Evolutionary conservation across 1,284 basidiomycete genomes (phyloP), one percentile per base, ranked within the genome.

Genomic region (Rhizoctonia solani): DNA sequence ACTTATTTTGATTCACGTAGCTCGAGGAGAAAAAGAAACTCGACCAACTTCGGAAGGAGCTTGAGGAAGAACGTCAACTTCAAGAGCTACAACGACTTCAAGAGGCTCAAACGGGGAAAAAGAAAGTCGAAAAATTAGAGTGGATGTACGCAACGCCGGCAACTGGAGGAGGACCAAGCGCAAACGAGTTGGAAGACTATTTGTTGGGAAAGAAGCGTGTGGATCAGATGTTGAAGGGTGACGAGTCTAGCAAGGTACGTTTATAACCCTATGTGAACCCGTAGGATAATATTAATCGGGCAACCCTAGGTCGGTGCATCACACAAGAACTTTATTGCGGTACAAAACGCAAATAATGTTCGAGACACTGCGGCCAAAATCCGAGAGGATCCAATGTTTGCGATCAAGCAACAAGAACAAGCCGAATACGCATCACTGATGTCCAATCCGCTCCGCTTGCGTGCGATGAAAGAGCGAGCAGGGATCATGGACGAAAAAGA

Each of bases 131-230:
- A 77, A 93, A 94, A 75, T 79, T 99, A 59, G 96, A 99, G 77
- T 99, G 97, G 97, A 96, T 99, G 93, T 99, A 99, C 80, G 83
- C 95, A 14, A 97, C 96, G 0, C 96, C 97, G 1, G 92, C 92
- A 0, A 87, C 89, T 4, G 92, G 90, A 14, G 88, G 83, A 69
- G 88, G 81, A 67, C 87, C 92, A 72, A 96, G 93, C 71, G 79
- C 90, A 30, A 93, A 92, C 72, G 96, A 99, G 70, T 79, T 98
- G 72, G 97, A 99, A 80, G 94, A 96, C 73, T 99, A 99, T 75
- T 80, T 99, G 4, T 82, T 99, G 30, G 97, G 96, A n/a, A 99
- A 98, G 85, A 98, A 96, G 81, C 81, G 96, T 61, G 95, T 99
- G 0, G 97, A 99, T 77, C 95, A 98, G 79, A 90, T 98, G 27